Evolutionary conservation across 306 rosid genomes (phyloP).

Genomic region (Dryas alaskensis): DNA sequence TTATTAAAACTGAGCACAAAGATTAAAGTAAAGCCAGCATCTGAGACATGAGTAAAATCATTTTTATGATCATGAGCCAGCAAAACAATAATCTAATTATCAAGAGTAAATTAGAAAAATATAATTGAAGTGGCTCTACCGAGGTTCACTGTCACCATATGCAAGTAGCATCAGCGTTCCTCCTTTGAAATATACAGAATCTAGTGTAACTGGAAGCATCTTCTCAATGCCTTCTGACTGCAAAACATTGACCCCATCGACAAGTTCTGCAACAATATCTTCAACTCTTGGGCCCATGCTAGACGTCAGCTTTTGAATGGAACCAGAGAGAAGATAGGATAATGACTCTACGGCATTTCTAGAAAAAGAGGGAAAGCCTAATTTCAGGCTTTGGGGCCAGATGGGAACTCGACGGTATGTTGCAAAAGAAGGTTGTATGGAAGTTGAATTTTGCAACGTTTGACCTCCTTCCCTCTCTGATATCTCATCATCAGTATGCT

Average conservation of each 20-base stretch:
- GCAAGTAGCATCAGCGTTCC: slow-evolving; percentile 86
- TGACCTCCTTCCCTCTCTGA: slow-evolving; percentile 33
- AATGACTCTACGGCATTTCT: slow-evolving; percentile 46
- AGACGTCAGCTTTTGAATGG: slow-evolving; percentile 51
- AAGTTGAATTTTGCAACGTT: slow-evolving; percentile 37
- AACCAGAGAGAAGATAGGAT: slow-evolving; percentile 36
- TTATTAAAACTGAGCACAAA: not conserved
- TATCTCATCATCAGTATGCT: slow-evolving; percentile 27
- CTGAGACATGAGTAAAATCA: not conserved
- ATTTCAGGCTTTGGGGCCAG: slow-evolving; percentile 42
- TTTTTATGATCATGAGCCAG: not conserved
- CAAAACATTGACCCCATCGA: slow-evolving; percentile 36
- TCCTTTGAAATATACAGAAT: slow-evolving; percentile 80
- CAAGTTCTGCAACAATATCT: slow-evolving; percentile 51
- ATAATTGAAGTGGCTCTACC: slow-evolving; percentile 49
- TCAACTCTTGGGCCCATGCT: slow-evolving; percentile 44
- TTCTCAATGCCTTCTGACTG: slow-evolving; percentile 49
- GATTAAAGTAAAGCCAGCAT: not conserved
- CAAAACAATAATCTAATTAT: slow-evolving; percentile 8
- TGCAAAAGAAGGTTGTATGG: slow-evolving; percentile 26
- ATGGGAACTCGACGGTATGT: slow-evolving; percentile 37
- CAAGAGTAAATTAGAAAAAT: slow-evolving; percentile 23
- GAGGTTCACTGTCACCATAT: slow-evolving; percentile 84
- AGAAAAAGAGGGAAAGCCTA: slow-evolving; percentile 38
- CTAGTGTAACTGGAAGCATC: slow-evolving; percentile 66